Evolutionary conservation across 371 early-diverging fungal genomes (phyloP), one percentile per base, ranked within the genome.

Genomic region (Basidiobolus meristosporus): DNA sequence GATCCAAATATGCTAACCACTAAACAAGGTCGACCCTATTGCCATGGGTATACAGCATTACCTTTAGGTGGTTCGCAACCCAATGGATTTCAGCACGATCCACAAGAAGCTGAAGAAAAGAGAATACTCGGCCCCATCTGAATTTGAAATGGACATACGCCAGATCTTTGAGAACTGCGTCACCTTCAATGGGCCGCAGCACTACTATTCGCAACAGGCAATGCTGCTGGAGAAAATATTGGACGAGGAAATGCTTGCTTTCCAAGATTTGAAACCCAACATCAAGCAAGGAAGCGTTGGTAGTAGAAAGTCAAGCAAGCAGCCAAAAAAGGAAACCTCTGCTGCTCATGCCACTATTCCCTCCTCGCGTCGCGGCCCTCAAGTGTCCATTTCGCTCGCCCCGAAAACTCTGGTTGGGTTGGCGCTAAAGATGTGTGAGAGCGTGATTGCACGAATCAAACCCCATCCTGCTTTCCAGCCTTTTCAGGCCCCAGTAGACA

Each of bases 81-180:
- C 99, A 0, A 98, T 99, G 96, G 99, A 98, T 51, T 61, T 98
- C 3, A 77, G 83, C 0, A 98, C 97, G 0, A 75, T 98, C 33
- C 77, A 80, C 45, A 59, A 64, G 32, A 89, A 90, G 52, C 28
- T 70, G 15, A 49, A 45, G 20, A 51, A 43, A 0, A 46, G 56
- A n/a, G 51, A 57, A 26, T 73, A 73, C 41, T 16, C 6, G 17
- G 9, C 7, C 2, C 15, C 38, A 6, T 29, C 12, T n/a, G 20
- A 36, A 3, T 43, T 43, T 26, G 66, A 70, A 35, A 68, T 55
- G 31, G 82, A 81, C 44, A 44, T 83, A 21, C 53, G 68, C n/a
- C 46, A 79, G 42, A 78, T 89, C 51, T 64, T 88, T n/a, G 54
- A 57, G n/a, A 96, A 96, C 57, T 96, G 93, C 56, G 76, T 62